Conservation (phyloP, 140 eudicot species). For the Anethum foeniculum region DNA sequence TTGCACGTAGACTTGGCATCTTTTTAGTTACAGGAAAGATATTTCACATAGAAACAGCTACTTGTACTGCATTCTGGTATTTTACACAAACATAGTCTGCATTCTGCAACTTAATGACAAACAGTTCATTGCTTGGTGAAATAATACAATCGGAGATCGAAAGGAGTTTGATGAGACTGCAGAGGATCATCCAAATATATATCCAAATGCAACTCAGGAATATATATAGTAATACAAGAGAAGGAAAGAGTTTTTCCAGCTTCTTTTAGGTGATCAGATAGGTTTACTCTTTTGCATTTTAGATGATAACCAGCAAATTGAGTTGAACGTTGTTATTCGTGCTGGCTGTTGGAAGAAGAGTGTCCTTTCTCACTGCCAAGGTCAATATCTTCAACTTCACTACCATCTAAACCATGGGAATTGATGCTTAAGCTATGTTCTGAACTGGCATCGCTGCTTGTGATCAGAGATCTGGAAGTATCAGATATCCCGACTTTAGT, state of each 20-base stretch:
- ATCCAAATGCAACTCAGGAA: constrained; percentile 13
- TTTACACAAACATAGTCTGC: neutral
- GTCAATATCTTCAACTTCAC: constrained; percentile 24
- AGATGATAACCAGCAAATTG: neutral
- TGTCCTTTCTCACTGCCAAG: constrained; percentile 22
- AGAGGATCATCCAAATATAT: constrained; percentile 11
- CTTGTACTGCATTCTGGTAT: neutral
- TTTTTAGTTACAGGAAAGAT: neutral
- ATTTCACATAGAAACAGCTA: neutral
- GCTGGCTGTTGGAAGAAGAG: neutral
- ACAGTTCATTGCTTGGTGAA: neutral
- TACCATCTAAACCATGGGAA: constrained; percentile 9
- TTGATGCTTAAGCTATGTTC: constrained; percentile 32
- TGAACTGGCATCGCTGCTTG: constrained; percentile 60
- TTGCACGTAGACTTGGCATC: neutral
- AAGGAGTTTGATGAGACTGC: neutral
- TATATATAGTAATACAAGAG: neutral
- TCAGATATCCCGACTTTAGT: constrained; percentile 28
- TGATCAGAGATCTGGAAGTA: constrained; percentile 45
- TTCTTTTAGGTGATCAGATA: neutral
- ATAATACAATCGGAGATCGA: neutral
- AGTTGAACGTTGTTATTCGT: neutral
- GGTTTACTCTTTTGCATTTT: neutral
- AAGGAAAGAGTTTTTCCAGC: constrained; percentile 9
- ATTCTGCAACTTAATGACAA: neutral